Percentiles rank a stretch among this genome's conserved stretches.
Conservation (phyloP, 2,329 filamentous ascomycete genomes). For the Coleophoma crateriformis region DNA sequence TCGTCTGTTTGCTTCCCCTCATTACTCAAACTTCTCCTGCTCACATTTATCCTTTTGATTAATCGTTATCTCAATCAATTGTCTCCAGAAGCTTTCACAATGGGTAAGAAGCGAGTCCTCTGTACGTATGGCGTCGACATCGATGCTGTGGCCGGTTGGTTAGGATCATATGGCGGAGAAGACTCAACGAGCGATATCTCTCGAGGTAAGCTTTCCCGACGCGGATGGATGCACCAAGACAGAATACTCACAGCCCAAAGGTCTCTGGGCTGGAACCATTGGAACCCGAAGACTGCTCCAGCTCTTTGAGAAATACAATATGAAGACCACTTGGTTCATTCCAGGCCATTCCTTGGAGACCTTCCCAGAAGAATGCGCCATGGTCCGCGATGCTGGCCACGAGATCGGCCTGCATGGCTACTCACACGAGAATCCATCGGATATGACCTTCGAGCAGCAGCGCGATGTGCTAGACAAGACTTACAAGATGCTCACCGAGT, state of each 20-base stretch:
- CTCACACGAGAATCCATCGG: constrained; percentile 64
- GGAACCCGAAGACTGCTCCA: constrained; percentile 62
- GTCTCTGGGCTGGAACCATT: constrained; percentile 63
- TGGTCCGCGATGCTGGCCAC: constrained; percentile 57
- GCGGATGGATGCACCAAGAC: too few species aligned
- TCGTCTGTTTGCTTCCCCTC: too few species aligned
- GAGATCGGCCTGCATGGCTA: constrained; percentile 67
- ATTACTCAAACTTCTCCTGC: neutral
- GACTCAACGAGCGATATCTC: constrained; percentile 69
- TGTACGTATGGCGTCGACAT: constrained; percentile 66
- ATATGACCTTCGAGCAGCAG: constrained; percentile 72
- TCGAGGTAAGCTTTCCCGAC: constrained; percentile 40
- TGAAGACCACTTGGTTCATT: constrained; percentile 64
- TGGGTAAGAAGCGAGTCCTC: constrained; percentile 46
- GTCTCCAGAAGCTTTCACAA: constrained; percentile 10
- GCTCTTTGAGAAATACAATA: constrained; percentile 66
- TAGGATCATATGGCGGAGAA: constrained; percentile 69
- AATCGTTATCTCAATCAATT: too few species aligned
- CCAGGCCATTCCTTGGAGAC: constrained; percentile 59
- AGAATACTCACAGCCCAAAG: constrained; percentile 23
- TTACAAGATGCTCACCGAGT: constrained; percentile 63
- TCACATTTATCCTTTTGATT: neutral
- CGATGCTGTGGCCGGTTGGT: constrained; percentile 71
- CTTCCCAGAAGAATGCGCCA: constrained; percentile 59
- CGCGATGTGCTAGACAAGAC: constrained; percentile 70